Conservation (phyloP, 192 early-diverging fungal species). For the Ramicandelaber brevisporus region DNA sequence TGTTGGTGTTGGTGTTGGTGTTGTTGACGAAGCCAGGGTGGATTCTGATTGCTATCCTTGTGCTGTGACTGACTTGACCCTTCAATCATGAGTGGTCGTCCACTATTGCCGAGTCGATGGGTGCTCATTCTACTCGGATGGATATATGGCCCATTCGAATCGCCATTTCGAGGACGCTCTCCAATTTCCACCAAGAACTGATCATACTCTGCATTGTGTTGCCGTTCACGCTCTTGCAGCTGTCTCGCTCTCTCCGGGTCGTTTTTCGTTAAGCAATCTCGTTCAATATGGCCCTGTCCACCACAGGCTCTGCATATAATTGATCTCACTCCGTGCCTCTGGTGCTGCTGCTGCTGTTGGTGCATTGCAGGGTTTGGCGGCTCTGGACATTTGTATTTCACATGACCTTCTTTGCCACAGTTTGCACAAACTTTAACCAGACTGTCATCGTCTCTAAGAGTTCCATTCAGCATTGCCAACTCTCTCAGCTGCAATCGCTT, state of each 20-base stretch:
- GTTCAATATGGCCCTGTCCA: conserved; percentile 73
- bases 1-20: background rate
- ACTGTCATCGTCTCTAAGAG: conserved; percentile 81
- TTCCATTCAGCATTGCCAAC: conserved; percentile 86
- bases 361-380: conserved; percentile 58
- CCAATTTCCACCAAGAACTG: conserved; percentile 89
- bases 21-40: conserved; percentile 1
- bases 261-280: conserved; percentile 74
- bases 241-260: conserved; percentile 49
- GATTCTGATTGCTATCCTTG: no score
- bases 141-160: background rate
- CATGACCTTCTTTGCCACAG: conserved; percentile 78
- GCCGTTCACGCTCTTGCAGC: conserved; percentile 52
- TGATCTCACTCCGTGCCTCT: no score
- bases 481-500: conserved; percentile 88
- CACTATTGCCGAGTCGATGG: no score
- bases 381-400: conserved; percentile 78
- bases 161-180: background rate
- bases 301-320: conserved; percentile 77
- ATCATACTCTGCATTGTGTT: conserved; percentile 73
- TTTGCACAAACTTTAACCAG: conserved; percentile 59
- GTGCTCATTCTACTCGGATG: no score
- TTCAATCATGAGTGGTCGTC: no score
- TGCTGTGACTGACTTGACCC: no score
- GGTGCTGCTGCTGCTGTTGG: no score